These are phyloP conservation scores for Fusarium sp. DNA, from an alignment of 2,329 filamentous ascomycete genomes.

Conservation along the genomic window DNA sequence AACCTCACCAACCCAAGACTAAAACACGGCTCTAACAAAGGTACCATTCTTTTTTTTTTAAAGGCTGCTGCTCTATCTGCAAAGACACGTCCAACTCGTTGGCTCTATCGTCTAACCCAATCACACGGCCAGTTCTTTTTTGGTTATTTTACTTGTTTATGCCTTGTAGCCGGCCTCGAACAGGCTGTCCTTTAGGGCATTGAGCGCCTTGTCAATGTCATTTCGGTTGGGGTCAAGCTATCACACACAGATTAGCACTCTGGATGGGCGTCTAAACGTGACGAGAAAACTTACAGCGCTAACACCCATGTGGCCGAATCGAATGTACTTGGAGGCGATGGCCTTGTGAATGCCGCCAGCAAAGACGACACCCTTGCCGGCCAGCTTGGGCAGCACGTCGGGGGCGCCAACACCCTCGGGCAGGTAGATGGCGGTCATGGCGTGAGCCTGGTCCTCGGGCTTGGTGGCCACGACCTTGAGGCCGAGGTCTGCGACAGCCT, in stretches of 20 bases:
- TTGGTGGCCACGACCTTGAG: conserved; percentile 88
- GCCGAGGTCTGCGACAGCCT: conserved; percentile 81
- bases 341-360: conserved; percentile 97
- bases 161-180: conserved; percentile 76
- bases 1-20: conserved; percentile 6
- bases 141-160: conserved; percentile 30
- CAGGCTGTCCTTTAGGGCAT: conserved; percentile 80
- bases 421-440: conserved; percentile 97
- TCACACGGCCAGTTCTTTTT: conserved; percentile 26
- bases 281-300: conserved; percentile 74
- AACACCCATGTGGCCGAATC: conserved; percentile 98
- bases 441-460: conserved; percentile 92
- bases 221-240: conserved; percentile 80
- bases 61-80: conserved; percentile 29
- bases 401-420: conserved; percentile 85
- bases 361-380: conserved; percentile 91
- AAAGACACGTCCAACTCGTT: conserved; percentile 20
- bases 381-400: conserved; percentile 85
- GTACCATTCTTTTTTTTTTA: conserved; percentile 16
- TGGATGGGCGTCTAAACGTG: not conserved
- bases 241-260: conserved; percentile 34
- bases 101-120: conserved; percentile 25
- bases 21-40: conserved; percentile 7
- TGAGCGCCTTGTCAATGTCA: conserved; percentile 87
- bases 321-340: conserved; percentile 91